phyloP scores from a whole-genome alignment of 2,329 filamentous ascomycete species.

The Alternaria hordeiaustralica region DNA sequence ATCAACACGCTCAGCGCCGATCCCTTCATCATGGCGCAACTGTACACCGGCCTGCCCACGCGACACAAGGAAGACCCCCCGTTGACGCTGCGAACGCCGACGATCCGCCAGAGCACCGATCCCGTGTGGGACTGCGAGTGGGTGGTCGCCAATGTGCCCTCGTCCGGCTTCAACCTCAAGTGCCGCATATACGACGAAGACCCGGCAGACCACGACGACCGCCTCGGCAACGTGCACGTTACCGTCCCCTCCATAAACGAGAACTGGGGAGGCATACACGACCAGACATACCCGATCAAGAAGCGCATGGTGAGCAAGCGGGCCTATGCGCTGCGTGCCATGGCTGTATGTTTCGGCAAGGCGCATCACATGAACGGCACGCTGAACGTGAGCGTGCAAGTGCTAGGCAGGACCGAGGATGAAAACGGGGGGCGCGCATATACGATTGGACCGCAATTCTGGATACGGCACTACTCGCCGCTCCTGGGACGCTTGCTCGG shows the following conservation, averaged over 20 bases:
- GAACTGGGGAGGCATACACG: slow-evolving; percentile 71
- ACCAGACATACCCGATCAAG: slow-evolving; percentile 73
- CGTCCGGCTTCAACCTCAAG: slow-evolving; percentile 81
- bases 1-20: slow-evolving; percentile 79
- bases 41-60: slow-evolving; percentile 72
- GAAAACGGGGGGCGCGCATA: slow-evolving; percentile 72
- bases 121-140: slow-evolving; percentile 86
- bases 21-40: slow-evolving; percentile 79
- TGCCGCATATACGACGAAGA: slow-evolving; percentile 92
- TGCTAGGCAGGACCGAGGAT: slow-evolving; percentile 75
- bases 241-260: slow-evolving; percentile 66
- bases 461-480: slow-evolving; percentile 85
- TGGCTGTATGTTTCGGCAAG: slow-evolving; percentile 67
- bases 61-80: slow-evolving; percentile 87
- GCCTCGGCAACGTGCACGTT: slow-evolving; percentile 84
- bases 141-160: slow-evolving; percentile 86
- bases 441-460: slow-evolving; percentile 77
- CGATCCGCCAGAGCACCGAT: slow-evolving; percentile 72
- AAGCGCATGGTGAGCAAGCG: slow-evolving; percentile 87
- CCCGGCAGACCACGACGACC: slow-evolving; percentile 81
- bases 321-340: slow-evolving; percentile 76
- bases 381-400: slow-evolving; percentile 75
- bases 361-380: slow-evolving; percentile 72
- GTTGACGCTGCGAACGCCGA: slow-evolving; percentile 76
- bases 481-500: slow-evolving; percentile 84